Base-by-base conservation (phyloP, 2,329 filamentous ascomycete species). In the Pseudogymnoascus sp. region DNA sequence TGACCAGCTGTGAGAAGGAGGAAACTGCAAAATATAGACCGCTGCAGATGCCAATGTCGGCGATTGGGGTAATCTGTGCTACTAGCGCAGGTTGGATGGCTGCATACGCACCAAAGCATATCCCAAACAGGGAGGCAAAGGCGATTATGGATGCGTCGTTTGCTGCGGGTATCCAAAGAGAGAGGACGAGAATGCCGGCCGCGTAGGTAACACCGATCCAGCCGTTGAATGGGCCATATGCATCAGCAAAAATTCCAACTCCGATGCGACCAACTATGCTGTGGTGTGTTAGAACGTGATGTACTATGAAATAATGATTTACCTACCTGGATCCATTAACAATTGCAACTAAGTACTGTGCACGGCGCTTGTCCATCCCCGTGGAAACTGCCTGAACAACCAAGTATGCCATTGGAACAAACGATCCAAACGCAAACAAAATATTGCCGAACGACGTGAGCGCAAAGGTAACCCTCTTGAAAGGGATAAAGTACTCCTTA, bases 41-140 rank as follows among this genome's bases (percentile, higher is more conserved):
- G 2, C 81, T 83, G 8, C 87, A 78, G 2, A 84, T 79, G 14
- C 88, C 88, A 34, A 90, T 84, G 70, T 88, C 78, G 20, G 80
- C 76, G 34, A 89, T 78, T 58, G 87, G 84, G 1, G 81, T 84
- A 63, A 90, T 86, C 67, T 90, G 85, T 2, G 84, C 85, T 28
- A 90, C 75, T 12, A 87, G 74, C 0, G 85, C 79, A 0, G 87
- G 83, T 0, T 77, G 76, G 7, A 90, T 73, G 0, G 81, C 80
- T 35, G 87, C 80, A 65, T 84, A 86, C 3, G 81, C 81, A 12
- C 86, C 87, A 0, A 81, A 84, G 28, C 78, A 78, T 68, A 89
- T 87, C 20, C 86, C 87, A 64, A 86, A 89, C 6, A 88, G 70
- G 18, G 79, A 75, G 6, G 81, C 78, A 69, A 87, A 89, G 32